Conservation (phyloP, 768 basidiomycete species). For the Rhizopogon salebrosus region DNA sequence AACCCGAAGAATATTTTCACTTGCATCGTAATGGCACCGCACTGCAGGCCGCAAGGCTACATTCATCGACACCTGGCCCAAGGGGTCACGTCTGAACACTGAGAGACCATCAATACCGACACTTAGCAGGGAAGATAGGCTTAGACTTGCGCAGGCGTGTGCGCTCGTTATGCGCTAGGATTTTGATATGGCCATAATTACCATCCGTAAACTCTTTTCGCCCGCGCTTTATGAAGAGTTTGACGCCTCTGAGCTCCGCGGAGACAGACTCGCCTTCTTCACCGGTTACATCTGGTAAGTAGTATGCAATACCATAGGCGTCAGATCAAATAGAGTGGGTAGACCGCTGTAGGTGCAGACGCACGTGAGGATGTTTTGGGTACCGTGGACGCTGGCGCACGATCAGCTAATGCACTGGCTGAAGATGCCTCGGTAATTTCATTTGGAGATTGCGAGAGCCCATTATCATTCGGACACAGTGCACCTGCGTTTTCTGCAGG, state of each 20-base stretch:
- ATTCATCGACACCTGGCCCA: slow-evolving; percentile 70
- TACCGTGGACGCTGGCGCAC: background rate
- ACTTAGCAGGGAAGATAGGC: slow-evolving; percentile 18
- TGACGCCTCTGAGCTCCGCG: slow-evolving; percentile 55
- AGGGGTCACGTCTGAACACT: slow-evolving; percentile 70
- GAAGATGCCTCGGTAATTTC: slow-evolving; percentile 1
- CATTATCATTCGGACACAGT: background rate
- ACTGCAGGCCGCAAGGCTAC: slow-evolving; percentile 49
- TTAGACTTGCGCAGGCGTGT: slow-evolving; percentile 29
- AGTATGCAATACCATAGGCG: background rate
- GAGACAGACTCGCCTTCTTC: slow-evolving; percentile 59
- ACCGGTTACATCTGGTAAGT: slow-evolving; percentile 43
- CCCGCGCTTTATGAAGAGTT: slow-evolving; percentile 40
- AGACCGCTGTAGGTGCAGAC: slow-evolving; percentile 1
- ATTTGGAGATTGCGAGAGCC: slow-evolving; percentile 17
- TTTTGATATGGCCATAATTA: slow-evolving; percentile 56
- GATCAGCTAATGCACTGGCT: background rate
- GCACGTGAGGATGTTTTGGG: slow-evolving; percentile 14
- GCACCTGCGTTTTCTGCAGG: slow-evolving; percentile 1
- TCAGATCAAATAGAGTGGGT: background rate
- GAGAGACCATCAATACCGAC: slow-evolving; percentile 12
- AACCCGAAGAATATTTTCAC: slow-evolving; percentile 51
- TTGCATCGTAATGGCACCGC: slow-evolving; percentile 52
- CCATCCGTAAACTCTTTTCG: slow-evolving; percentile 51
- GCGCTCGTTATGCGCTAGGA: slow-evolving; percentile 37